phyloP scores from a whole-genome alignment of 164 flowering plant genomes.

The Berberis vulgaris region DNA sequence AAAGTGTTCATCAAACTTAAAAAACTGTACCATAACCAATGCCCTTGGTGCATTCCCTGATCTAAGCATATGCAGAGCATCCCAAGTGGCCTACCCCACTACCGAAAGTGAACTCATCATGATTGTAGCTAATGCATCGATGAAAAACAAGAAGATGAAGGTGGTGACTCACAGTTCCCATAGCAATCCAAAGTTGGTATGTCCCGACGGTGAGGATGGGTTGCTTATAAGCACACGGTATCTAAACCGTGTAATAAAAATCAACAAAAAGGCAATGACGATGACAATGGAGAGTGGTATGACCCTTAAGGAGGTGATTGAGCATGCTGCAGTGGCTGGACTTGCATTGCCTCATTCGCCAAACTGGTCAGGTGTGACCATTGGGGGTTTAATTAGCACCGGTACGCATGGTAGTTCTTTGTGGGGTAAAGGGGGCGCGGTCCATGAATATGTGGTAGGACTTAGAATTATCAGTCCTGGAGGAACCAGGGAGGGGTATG shows the following conservation, averaged over 20 bases:
- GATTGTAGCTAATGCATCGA: slow-evolving; percentile 42
- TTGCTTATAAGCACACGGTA: neutral
- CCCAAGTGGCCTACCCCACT: slow-evolving; percentile 37
- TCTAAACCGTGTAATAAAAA: slow-evolving; percentile 24
- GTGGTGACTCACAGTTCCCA: slow-evolving; percentile 49
- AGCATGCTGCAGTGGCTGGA: slow-evolving; percentile 41
- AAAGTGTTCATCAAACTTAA: slow-evolving; percentile 30
- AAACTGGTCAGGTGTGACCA: slow-evolving; percentile 74
- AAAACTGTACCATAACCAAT: slow-evolving; percentile 61
- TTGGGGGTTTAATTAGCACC: too few species aligned
- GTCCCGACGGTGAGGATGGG: slow-evolving; percentile 49
- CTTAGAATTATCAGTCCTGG: slow-evolving; percentile 20
- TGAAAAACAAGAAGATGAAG: slow-evolving; percentile 36
- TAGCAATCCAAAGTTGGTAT: slow-evolving; percentile 60
- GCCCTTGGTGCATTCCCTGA: slow-evolving; percentile 70
- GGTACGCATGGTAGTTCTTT: too few species aligned
- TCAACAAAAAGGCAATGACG: slow-evolving; percentile 24
- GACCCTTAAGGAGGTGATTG: slow-evolving; percentile 41
- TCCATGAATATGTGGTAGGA: too few species aligned
- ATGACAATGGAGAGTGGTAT: slow-evolving; percentile 57
- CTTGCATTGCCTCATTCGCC: slow-evolving; percentile 62
- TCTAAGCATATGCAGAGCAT: slow-evolving; percentile 38
- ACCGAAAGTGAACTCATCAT: slow-evolving; percentile 47
- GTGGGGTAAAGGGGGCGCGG: too few species aligned
- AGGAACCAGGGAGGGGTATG: slow-evolving; percentile 39